These are phyloP conservation scores for Kluyveromyces siamensis DNA, from an alignment of 805 yeast genomes.

Conservation along the genomic window DNA sequence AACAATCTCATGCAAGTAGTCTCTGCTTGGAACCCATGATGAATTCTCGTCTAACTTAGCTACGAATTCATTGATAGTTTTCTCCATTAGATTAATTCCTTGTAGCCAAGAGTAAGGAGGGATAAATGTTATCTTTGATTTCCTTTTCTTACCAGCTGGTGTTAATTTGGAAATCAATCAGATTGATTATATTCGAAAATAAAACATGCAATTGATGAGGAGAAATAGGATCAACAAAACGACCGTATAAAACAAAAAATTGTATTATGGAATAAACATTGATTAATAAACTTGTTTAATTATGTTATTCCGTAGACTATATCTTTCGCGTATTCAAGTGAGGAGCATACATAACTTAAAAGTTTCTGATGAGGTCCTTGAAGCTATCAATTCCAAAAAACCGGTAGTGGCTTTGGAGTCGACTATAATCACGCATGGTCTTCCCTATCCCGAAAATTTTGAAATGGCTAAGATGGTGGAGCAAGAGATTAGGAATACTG, in stretches of 20 bases:
- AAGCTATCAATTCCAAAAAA: conserved; percentile 45
- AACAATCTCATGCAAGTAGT: not conserved
- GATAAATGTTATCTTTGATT: not conserved
- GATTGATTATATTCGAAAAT: not conserved
- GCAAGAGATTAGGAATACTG: conserved; percentile 43
- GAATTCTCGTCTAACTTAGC: not conserved
- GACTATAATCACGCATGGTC: conserved; percentile 83
- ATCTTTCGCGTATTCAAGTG: not conserved
- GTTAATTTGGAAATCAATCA: no score
- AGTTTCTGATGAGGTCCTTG: conserved; percentile 42
- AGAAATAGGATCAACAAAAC: no score
- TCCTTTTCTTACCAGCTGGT: not conserved
- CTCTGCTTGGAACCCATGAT: not conserved
- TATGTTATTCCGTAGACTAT: not conserved
- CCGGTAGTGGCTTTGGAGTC: conserved; percentile 83
- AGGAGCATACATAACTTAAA: conserved; percentile 5
- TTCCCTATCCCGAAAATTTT: conserved; percentile 71
- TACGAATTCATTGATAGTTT: not conserved
- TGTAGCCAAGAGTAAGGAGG: no score
- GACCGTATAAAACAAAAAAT: no score
- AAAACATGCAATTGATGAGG: not conserved
- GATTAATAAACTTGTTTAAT: no score
- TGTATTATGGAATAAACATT: no score
- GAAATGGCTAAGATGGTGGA: conserved; percentile 69
- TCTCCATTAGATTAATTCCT: not conserved